A percentile compares a stretch with the other conserved stretches of the same genome.
Conservation (phyloP, 108 stramenopile species). For the Hondaea fermentalgiana region DNA sequence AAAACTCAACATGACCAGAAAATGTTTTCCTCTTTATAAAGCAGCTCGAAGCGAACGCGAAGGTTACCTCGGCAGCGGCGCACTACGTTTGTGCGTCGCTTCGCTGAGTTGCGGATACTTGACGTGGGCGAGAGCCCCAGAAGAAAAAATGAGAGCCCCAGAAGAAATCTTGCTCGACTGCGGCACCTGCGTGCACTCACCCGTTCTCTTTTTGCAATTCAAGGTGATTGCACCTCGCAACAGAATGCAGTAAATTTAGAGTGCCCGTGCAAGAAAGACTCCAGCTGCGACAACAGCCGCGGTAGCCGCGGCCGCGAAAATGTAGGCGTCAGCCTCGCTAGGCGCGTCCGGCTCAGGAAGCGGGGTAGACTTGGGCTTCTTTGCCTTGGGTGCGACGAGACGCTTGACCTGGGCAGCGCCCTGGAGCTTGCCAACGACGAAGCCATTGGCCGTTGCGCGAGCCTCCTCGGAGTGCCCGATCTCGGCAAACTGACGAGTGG, state of each 20-base stretch:
- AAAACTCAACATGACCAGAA: too few species aligned
- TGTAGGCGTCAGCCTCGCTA: background rate
- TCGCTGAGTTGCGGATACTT: too few species aligned
- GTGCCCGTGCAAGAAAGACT: background rate
- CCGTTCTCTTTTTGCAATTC: background rate
- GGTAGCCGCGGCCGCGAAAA: background rate
- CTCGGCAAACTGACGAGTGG: conserved; percentile 37
- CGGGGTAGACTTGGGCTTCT: background rate
- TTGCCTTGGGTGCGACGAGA: background rate
- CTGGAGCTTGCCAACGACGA: background rate
- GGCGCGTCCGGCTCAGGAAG: background rate
- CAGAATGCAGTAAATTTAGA: background rate
- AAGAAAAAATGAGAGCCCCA: too few species aligned
- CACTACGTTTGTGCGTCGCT: too few species aligned
- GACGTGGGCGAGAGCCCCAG: too few species aligned
- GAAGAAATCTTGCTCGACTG: too few species aligned
- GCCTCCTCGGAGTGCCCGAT: background rate
- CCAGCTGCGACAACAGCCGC: background rate
- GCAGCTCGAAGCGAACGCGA: too few species aligned
- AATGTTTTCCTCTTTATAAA: too few species aligned
- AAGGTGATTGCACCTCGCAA: background rate
- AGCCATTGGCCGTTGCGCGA: background rate
- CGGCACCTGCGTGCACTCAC: too few species aligned
- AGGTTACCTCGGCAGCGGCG: too few species aligned
- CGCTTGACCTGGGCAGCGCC: background rate